phyloP scores from a whole-genome alignment of 805 yeast genomes.

The Candida dajiaensis region DNA sequence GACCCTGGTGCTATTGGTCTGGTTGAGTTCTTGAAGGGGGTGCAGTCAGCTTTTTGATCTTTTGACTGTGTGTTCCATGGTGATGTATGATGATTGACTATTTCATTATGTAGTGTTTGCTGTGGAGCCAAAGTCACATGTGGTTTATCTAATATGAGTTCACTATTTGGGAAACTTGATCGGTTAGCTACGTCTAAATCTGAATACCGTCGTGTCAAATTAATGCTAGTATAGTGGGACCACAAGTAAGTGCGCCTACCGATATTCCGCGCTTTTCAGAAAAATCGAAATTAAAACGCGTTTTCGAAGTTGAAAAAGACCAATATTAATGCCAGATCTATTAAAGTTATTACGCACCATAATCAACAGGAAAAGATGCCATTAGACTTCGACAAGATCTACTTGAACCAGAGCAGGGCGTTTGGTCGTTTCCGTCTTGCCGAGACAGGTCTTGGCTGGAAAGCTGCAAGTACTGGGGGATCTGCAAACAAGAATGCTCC shows the following conservation, averaged over 20 bases:
- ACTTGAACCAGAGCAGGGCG: slow-evolving; percentile 76
- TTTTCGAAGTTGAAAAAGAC: background rate
- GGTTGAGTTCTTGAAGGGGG: slow-evolving; percentile 43
- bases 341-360: background rate
- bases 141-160: too few relatives aligned
- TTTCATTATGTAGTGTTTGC: too few relatives aligned
- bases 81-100: too few relatives aligned
- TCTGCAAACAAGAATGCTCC: slow-evolving; percentile 55
- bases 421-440: slow-evolving; percentile 93
- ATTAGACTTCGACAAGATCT: slow-evolving; percentile 83
- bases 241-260: background rate
- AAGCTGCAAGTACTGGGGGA: slow-evolving; percentile 49
- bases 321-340: background rate
- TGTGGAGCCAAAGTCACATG: too few relatives aligned
- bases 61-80: background rate
- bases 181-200: too few relatives aligned
- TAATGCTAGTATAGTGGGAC: too few relatives aligned
- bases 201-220: too few relatives aligned
- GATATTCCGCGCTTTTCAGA: background rate
- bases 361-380: background rate
- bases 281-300: background rate
- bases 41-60: slow-evolving; percentile 18
- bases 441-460: slow-evolving; percentile 98
- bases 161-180: too few relatives aligned
- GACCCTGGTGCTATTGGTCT: slow-evolving; percentile 96